Evolutionary conservation across 495 filamentous ascomycete species (phyloP), one percentile per base, ranked within the genome.

Genomic region (Eremomyces bilateralis): DNA sequence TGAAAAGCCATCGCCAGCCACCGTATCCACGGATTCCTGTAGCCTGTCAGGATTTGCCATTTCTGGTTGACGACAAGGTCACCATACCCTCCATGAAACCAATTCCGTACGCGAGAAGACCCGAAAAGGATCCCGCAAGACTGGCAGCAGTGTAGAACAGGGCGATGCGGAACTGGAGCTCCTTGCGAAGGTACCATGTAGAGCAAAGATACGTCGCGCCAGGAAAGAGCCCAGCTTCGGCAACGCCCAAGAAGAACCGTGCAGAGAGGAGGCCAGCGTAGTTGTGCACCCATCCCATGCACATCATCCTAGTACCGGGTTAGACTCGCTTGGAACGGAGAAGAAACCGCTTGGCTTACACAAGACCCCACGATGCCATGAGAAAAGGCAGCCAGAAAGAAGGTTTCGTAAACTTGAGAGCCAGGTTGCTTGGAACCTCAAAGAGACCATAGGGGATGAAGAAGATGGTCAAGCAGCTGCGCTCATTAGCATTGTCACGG

Each of bases 171-270:
- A 36, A 36, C 31, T 56, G 55, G 0, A 53, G 45, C 37, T 55
- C 50, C 22, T 46, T 39, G 11, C 48, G 45, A 8, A 42, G 43
- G 33, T 55, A 55, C 52, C 52, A 55, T 34, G 15, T 67, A 6
- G 61, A 62, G 15, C 69, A 64, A 24, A 70, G 41, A 41, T 69
- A 72, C 6, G 5, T 36, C 36, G 27, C 40, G 6, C 52, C 52
- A 11, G 52, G 52, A 37, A 52, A 54, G 3, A 53, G 25, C 2
- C 52, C 52, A 17, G 52, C 45, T 34, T 54, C 52, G 6, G 44
- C 40, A 3, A 53, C 20, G 15, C 52, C 52, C n/a, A 47, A 33
- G 12, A 47, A 16, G 17, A 44, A 27, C 12, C 44, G 34, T 30
- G 28, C 40, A 8, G 42, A 38, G n/a, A 45, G 40, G 16, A 48